Percentiles rank a stretch among this genome's conserved stretches.
These are phyloP conservation scores for Leccinum fibrillosum DNA, from an alignment of 768 basidiomycete species.

Conservation along the genomic window DNA sequence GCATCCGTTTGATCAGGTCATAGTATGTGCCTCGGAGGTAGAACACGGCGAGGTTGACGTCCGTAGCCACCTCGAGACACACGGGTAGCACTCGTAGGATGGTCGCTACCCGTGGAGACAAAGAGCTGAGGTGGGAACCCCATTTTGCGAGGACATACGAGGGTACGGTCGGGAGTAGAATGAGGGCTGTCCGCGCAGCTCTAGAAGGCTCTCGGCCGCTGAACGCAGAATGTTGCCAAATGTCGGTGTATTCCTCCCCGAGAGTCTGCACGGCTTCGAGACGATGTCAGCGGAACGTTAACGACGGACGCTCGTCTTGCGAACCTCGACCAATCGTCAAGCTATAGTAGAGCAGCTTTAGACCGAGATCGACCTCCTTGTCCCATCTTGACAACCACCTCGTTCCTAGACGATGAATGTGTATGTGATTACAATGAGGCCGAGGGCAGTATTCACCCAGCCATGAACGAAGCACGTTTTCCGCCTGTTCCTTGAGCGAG, in stretches of 20 bases:
- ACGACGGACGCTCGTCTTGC: constrained; percentile 6
- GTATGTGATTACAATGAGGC: not conserved
- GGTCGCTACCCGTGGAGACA: constrained; percentile 30
- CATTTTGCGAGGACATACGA: constrained; percentile 57
- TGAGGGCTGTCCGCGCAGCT: constrained; percentile 46
- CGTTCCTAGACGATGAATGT: constrained; percentile 51
- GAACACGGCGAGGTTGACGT: constrained; percentile 78
- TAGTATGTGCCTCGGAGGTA: constrained; percentile 82
- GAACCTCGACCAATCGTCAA: constrained; percentile 73
- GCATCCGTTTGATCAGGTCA: constrained; percentile 60
- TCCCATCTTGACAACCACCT: constrained; percentile 80
- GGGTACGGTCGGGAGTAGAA: constrained; percentile 66
- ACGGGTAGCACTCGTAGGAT: constrained; percentile 41
- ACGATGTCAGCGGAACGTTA: constrained; percentile 8
- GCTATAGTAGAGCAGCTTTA: constrained; percentile 70
- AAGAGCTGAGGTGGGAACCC: constrained; percentile 36
- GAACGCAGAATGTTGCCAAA: constrained; percentile 64
- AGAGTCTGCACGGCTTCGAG: constrained; percentile 70
- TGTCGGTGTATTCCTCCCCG: constrained; percentile 89
- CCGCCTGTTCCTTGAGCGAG: constrained; percentile 70
- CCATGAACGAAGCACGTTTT: constrained; percentile 72
- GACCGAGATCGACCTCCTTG: constrained; percentile 69
- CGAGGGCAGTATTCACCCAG: constrained; percentile 49
- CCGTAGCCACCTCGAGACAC: constrained; percentile 53
- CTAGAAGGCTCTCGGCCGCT: constrained; percentile 41